These are phyloP conservation scores for Gossypium rotundifolium DNA, from an alignment of 345 rosid genomes.

Conservation along the genomic window DNA sequence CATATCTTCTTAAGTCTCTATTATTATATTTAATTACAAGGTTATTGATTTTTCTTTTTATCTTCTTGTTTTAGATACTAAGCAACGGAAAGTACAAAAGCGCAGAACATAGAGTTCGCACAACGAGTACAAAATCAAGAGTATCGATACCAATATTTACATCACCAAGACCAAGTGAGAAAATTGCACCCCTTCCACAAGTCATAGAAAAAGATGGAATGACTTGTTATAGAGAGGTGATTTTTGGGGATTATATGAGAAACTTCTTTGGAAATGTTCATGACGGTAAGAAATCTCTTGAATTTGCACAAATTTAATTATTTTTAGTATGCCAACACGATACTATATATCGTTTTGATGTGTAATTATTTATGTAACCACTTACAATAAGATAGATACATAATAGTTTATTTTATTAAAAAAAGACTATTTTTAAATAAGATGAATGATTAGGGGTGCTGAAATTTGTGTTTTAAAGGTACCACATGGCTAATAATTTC, in stretches of 20 bases:
- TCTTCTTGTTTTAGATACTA: constrained; percentile 24
- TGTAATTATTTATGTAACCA: background rate
- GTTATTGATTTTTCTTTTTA: background rate
- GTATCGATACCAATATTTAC: background rate
- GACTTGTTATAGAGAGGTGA: background rate
- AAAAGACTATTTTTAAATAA: too few species aligned
- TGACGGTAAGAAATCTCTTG: background rate
- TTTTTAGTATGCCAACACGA: background rate
- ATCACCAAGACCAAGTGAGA: background rate
- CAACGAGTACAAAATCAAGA: background rate
- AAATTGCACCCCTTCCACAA: background rate
- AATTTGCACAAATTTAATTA: constrained; percentile 15
- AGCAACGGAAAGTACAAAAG: constrained; percentile 56
- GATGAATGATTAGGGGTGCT: too few species aligned
- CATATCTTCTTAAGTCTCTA: background rate
- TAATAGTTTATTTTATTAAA: too few species aligned
- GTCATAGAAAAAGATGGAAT: background rate
- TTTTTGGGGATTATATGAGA: background rate
- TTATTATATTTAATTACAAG: background rate
- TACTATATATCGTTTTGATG: background rate
- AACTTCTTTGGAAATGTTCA: background rate
- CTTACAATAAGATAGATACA: too few species aligned
- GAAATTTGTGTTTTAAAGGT: too few species aligned
- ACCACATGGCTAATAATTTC: too few species aligned
- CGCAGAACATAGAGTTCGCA: too few species aligned